Evolutionary conservation across 805 yeast species (phyloP).

Genomic region (Blastobotrys mokoenaii): DNA sequence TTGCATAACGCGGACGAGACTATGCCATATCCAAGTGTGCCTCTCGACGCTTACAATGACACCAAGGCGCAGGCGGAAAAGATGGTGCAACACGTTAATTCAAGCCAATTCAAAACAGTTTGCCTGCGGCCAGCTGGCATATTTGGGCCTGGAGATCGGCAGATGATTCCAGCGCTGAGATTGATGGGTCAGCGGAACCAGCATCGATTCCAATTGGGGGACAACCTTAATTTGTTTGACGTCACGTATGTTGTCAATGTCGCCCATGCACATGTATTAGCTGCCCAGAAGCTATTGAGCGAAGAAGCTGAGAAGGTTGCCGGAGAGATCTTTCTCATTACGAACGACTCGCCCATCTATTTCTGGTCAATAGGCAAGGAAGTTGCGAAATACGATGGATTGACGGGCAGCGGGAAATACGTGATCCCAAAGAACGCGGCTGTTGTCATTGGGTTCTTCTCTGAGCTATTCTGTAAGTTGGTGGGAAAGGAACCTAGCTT

Average conservation of each 20-base stretch:
- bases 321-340: conserved; percentile 83
- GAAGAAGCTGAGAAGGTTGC: conserved; percentile 41
- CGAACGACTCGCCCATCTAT: conserved; percentile 90
- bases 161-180: conserved; percentile 86
- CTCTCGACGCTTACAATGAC: conserved; percentile 95
- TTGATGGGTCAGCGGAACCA: conserved; percentile 77
- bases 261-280: conserved; percentile 92
- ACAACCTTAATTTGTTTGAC: conserved; percentile 86
- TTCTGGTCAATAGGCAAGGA: conserved; percentile 96
- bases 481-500: conserved; percentile 84
- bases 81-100: conserved; percentile 68
- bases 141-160: conserved; percentile 98
- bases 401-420: conserved; percentile 58
- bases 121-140: conserved; percentile 96
- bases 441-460: conserved; percentile 66
- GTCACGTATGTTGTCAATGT: conserved; percentile 99
- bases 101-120: conserved; percentile 57
- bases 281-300: conserved; percentile 66
- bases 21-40: conserved; percentile 84
- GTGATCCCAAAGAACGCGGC: conserved; percentile 72
- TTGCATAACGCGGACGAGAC: conserved; percentile 86
- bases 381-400: conserved; percentile 96
- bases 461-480: conserved; percentile 64
- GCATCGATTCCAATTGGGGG: conserved; percentile 89
- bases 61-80: conserved; percentile 90